phyloP scores from a whole-genome alignment of 2,329 filamentous ascomycete species.

The Aspergillus flavus region DNA sequence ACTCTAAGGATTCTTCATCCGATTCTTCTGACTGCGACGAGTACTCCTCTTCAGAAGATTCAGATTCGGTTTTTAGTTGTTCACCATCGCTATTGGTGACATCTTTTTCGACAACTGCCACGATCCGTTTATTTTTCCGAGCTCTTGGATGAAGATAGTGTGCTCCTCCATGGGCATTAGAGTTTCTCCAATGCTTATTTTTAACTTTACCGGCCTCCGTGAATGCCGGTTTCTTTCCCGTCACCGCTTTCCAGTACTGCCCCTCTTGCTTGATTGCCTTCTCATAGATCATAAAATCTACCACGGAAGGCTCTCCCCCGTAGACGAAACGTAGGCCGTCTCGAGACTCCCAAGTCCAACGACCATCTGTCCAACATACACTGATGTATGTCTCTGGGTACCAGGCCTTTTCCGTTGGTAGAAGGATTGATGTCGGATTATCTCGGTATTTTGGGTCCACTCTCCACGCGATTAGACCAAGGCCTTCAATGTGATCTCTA shows the following conservation, averaged over 20 bases:
- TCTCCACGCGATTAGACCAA: constrained; percentile 13
- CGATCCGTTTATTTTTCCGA: constrained; percentile 6
- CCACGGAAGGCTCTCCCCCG: neutral
- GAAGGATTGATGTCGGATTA: constrained; percentile 12
- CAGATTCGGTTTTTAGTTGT: too few relatives aligned
- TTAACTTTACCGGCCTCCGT: constrained; percentile 3
- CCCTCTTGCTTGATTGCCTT: constrained; percentile 11
- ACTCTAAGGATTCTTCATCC: too few relatives aligned
- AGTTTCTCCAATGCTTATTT: constrained; percentile 15
- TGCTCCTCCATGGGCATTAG: constrained; percentile 13
- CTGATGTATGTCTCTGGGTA: constrained; percentile 20
- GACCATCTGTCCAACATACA: constrained; percentile 8
- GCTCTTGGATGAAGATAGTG: constrained; percentile 13
- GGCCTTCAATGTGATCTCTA: constrained; percentile 4
- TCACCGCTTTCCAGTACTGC: constrained; percentile 10
- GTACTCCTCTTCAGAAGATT: too few relatives aligned
- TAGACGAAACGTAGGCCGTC: constrained; percentile 9
- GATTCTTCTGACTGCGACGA: neutral
- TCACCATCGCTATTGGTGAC: neutral
- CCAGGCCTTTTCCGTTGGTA: constrained; percentile 13
- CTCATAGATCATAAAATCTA: constrained; percentile 16
- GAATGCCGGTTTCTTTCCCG: constrained; percentile 8
- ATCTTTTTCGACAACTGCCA: constrained; percentile 1
- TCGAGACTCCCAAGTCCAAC: constrained; percentile 15
- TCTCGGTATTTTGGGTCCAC: constrained; percentile 9